Evolutionary conservation across 257 asterid species (phyloP), one percentile per base, ranked within the genome.

Genomic region (Leonotis leonurus): DNA sequence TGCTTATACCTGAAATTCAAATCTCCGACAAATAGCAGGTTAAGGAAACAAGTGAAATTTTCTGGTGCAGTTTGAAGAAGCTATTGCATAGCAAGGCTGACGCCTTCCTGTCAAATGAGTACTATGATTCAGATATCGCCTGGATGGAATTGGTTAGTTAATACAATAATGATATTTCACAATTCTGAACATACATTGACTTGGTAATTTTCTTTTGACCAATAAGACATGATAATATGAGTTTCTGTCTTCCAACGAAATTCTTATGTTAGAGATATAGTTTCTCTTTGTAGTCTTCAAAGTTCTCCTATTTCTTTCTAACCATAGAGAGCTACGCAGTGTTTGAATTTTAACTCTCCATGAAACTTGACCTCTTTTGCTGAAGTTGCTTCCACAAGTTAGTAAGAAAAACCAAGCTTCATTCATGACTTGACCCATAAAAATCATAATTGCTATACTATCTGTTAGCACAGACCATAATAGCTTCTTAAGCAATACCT

Each of bases 121-220:
- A 92, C 75, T 86, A 86, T 69, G 96, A 89, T 70, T 92, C 99
- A 51, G 97, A 92, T 78, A 85, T 92, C 67, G 91, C 95, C 66
- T 92, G 99, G 99, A 85, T 89, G 96, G 99, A 92, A 73, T 75
- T 92, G 99, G 99, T 92, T 70, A 78, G 87, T 74, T 58, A 54
- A 24, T 14, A 8, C 52, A 8, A 29, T 41, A 57, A 52, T 63
- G 52, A 50, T 61, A n/a, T 44, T 27, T 69, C 24, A 29, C 43
- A 18, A 32, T 35, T 32, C 45, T 62, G 37, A 56, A 35, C 26
- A 8, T 53, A 39, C 50, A 49, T 24, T 64, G 45, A 33, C 13
- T 49, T 17, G 13, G 51, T 43, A 54, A 65, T 55, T 37, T 33
- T 16, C 12, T 70, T 60, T 65, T 54, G 53, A 59, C 30, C 56